Evolutionary conservation across 2,329 filamentous ascomycete species (phyloP), one percentile per base, ranked within the genome.

Genomic region (Aspergillus aculeatus): DNA sequence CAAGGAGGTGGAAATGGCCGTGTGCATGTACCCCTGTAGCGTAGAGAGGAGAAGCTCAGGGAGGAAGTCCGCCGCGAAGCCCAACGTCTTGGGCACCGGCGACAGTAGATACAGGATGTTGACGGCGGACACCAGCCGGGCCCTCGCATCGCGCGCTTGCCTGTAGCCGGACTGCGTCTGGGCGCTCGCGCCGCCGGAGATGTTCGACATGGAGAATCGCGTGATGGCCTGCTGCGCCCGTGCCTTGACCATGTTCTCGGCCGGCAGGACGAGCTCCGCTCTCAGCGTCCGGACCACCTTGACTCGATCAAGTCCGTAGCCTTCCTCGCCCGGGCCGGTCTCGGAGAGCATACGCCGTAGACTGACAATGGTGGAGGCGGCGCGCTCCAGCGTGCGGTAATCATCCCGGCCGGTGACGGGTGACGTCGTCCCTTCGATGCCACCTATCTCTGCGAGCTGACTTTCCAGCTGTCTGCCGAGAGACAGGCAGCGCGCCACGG

Each of bases 401-500:
- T 95, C 91, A 66, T 92, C 89, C 63, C 85, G 86, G 58, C 71
- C 73, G 2, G 75, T 62, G 14, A 62, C 47, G 1, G 61, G 47
- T 3, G 63, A 58, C 2, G 70, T 61, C 66, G 66, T 31, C 66
- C 70, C 55, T 61, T 79, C 73, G 56, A 80, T 69, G 24, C 56
- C 74, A 26, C 68, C 70, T 19, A 70, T 68, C 31, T 69, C 72
- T 32, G 59, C 70, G 56, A 62, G 65, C 73, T 96, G 90, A n/a
- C 90, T 84, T 73, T 98, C 92, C 11, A 99, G 83, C 77, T 96
- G 92, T 49, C 93, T 82, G 0, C 91, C 92, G 2, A 98, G 80
- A 69, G 90, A 89, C 47, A 98, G 81, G 70, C 90, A 93, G 54
- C 94, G 83, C 48, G 86, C 87, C 12, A 96, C 90, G 0, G 89